Conservation (phyloP, 257 asterid species). For the Rubia yunnanensis region DNA sequence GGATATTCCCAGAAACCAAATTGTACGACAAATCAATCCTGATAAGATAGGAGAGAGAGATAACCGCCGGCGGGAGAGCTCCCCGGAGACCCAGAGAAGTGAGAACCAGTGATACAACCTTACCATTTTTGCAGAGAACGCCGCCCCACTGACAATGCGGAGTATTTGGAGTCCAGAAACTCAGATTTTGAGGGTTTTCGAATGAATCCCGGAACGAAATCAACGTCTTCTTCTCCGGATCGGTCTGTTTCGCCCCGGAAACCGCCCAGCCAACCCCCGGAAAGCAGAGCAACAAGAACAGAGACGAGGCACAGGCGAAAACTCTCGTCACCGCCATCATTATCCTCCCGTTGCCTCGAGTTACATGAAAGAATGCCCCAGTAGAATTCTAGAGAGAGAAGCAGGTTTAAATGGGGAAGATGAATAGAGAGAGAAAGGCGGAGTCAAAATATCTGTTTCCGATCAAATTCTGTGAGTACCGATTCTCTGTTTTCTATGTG, state of each 20-base stretch:
- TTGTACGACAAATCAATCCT: slow-evolving; percentile 55
- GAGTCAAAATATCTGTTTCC: background rate
- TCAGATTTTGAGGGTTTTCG: slow-evolving; percentile 35
- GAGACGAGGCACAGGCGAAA: slow-evolving; percentile 11
- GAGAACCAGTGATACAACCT: slow-evolving; percentile 52
- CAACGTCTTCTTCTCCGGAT: slow-evolving; percentile 35
- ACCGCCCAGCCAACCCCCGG: slow-evolving; percentile 11
- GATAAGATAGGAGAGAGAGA: slow-evolving; percentile 37
- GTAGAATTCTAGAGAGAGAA: background rate
- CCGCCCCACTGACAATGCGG: slow-evolving; percentile 77
- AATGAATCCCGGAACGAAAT: slow-evolving; percentile 51
- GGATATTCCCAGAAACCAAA: slow-evolving; percentile 35
- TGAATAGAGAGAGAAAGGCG: background rate
- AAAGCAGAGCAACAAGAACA: slow-evolving; percentile 14
- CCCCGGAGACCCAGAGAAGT: slow-evolving; percentile 40
- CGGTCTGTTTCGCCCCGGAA: slow-evolving; percentile 7
- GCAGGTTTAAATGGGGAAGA: background rate
- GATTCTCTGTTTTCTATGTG: background rate
- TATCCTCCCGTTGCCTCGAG: background rate
- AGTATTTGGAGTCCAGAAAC: slow-evolving; percentile 43
- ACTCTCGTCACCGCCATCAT: slow-evolving; percentile 11
- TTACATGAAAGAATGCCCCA: background rate
- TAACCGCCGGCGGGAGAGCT: slow-evolving; percentile 31
- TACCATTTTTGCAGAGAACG: slow-evolving; percentile 40
- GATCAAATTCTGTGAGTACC: background rate